Conservation (phyloP, 2,329 filamentous ascomycete species). For the Aspergillus carbonarius region DNA sequence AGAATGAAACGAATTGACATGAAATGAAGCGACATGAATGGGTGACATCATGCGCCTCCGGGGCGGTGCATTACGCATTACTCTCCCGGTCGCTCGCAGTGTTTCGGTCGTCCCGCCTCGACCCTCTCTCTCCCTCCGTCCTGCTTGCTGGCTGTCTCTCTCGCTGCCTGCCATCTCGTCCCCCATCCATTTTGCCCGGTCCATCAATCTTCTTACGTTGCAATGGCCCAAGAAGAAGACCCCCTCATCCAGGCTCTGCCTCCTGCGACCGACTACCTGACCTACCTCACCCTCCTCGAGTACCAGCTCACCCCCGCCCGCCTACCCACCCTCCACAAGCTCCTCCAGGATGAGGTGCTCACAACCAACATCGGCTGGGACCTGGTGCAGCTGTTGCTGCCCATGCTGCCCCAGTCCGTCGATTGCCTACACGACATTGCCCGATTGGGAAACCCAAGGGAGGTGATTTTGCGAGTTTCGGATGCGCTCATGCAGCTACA, state of each 20-base stretch:
- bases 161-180: conserved; percentile 1
- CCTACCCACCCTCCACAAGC: conserved; percentile 57
- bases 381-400: conserved; percentile 61
- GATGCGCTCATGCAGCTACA: conserved; percentile 60
- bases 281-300: conserved; percentile 65
- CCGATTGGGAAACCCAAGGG: conserved; percentile 61
- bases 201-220: conserved; percentile 2
- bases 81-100: background rate
- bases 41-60: background rate
- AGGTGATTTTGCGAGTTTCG: conserved; percentile 64
- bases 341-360: conserved; percentile 61
- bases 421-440: conserved; percentile 63
- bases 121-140: background rate
- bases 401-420: conserved; percentile 58
- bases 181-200: background rate
- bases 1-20: too few species aligned
- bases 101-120: conserved; percentile 1
- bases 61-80: background rate
- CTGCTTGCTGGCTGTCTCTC: background rate
- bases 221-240: conserved; percentile 37
- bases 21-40: too few species aligned
- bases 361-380: conserved; percentile 68
- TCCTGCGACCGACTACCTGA: conserved; percentile 63
- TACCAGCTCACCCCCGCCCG: conserved; percentile 61
- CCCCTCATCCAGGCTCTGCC: conserved; percentile 60